Conservation (phyloP, 495 filamentous ascomycete genomes). For the Trichocladium antarcticum region DNA sequence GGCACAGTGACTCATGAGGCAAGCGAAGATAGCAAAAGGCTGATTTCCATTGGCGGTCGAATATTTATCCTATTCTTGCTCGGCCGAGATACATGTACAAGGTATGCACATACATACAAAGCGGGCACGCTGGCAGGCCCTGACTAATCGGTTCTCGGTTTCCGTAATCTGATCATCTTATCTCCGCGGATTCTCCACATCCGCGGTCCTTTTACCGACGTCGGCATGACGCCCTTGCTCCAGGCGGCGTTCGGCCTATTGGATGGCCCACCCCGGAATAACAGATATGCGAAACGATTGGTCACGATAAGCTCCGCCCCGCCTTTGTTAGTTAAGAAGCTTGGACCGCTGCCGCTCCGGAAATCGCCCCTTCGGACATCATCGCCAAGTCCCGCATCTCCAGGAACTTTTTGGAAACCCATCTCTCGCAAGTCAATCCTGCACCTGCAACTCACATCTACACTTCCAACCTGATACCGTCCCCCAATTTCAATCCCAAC, state of each 20-base stretch:
- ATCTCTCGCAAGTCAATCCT: not conserved
- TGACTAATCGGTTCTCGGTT: too few species aligned
- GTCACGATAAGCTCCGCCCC: not conserved
- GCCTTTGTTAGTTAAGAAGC: conserved; percentile 16
- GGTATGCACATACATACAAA: too few species aligned
- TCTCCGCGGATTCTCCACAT: conserved; percentile 17
- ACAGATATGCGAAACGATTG: not conserved
- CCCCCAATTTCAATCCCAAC: not conserved
- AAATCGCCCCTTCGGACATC: conserved; percentile 27
- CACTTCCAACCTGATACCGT: conserved; percentile 4
- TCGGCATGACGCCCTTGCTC: conserved; percentile 21
- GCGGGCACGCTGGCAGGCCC: too few species aligned
- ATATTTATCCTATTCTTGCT: too few species aligned
- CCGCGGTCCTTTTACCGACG: conserved; percentile 19
- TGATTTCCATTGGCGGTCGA: too few species aligned
- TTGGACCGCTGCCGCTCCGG: conserved; percentile 8
- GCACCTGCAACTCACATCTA: not conserved
- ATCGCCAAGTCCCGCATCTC: conserved; percentile 26
- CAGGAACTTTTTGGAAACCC: conserved; percentile 14
- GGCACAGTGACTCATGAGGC: too few species aligned
- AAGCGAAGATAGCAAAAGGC: too few species aligned
- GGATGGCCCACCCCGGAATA: not conserved
- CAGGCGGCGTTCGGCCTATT: not conserved
- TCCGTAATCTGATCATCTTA: conserved; percentile 32
- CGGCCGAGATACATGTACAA: too few species aligned